Evolutionary conservation across 1,284 basidiomycete species (phyloP).

Genomic region (Phylloboletellus chloephorus): DNA sequence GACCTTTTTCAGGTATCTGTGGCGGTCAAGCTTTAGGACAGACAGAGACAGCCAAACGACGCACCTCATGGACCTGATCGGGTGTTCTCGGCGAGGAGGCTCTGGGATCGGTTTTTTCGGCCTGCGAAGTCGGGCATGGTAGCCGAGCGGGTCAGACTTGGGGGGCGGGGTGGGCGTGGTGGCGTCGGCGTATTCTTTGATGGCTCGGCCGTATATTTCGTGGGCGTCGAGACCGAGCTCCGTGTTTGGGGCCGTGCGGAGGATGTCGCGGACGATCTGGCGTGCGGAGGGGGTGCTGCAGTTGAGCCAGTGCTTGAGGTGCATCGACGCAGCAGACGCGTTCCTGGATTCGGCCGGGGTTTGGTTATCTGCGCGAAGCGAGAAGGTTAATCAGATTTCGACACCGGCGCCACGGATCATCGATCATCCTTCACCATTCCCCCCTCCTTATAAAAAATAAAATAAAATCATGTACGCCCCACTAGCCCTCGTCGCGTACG

Average conservation of each 20-base stretch:
- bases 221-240: conserved; percentile 3
- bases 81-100: conserved; percentile 9
- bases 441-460: too few relatives aligned
- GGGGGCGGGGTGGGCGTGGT: conserved; percentile 4
- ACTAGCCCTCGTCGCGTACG: neutral
- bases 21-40: neutral
- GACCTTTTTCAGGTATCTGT: conserved; percentile 10
- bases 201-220: conserved; percentile 6
- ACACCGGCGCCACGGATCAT: too few relatives aligned
- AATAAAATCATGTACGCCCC: too few relatives aligned
- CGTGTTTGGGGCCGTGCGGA: conserved; percentile 3
- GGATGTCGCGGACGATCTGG: conserved; percentile 7
- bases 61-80: conserved; percentile 10
- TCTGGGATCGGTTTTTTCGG: neutral
- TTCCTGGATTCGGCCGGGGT: too few relatives aligned
- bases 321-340: too few relatives aligned
- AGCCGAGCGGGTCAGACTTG: neutral
- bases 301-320: conserved; percentile 6
- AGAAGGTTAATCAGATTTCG: too few relatives aligned
- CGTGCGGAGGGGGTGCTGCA: conserved; percentile 9
- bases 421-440: too few relatives aligned
- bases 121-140: conserved; percentile 1
- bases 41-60: neutral
- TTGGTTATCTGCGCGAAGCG: too few relatives aligned
- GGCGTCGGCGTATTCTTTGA: conserved; percentile 1